Conservation (phyloP, 306 rosid species). For the Fagus crenata region DNA sequence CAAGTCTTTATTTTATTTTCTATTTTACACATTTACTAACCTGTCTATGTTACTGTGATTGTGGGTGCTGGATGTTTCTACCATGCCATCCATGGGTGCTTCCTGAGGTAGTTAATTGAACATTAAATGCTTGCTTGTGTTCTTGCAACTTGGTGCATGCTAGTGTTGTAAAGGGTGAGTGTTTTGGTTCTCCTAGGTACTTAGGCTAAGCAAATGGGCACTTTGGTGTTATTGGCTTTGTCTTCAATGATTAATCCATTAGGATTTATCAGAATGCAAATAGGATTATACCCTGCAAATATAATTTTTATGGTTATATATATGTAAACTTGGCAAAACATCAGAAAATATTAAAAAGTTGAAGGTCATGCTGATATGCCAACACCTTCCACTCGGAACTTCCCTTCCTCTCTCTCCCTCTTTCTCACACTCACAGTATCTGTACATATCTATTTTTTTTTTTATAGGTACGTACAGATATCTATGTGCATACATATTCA, state of each 20-base stretch:
- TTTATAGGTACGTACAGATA: too few relatives aligned
- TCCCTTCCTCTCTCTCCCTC: neutral
- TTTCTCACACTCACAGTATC: neutral
- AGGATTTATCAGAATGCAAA: neutral
- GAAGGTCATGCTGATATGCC: neutral
- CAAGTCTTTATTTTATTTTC: conserved; percentile 31
- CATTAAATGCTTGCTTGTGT: neutral
- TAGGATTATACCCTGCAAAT: neutral
- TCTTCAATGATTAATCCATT: neutral
- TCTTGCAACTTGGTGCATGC: neutral
- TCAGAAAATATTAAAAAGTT: neutral
- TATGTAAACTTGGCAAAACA: neutral
- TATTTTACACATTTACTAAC: conserved; percentile 19
- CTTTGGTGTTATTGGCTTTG: neutral
- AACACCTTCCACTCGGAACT: neutral
- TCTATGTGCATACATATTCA: neutral
- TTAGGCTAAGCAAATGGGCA: neutral
- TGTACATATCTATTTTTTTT: neutral
- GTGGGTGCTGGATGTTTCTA: neutral
- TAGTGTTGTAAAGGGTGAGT: neutral
- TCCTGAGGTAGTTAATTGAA: neutral
- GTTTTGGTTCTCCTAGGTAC: neutral
- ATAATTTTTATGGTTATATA: neutral
- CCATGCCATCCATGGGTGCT: neutral
- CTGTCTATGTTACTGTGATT: neutral